Base-by-base conservation (phyloP, 768 basidiomycete genomes). In the Cyclocybe cylindracea region DNA sequence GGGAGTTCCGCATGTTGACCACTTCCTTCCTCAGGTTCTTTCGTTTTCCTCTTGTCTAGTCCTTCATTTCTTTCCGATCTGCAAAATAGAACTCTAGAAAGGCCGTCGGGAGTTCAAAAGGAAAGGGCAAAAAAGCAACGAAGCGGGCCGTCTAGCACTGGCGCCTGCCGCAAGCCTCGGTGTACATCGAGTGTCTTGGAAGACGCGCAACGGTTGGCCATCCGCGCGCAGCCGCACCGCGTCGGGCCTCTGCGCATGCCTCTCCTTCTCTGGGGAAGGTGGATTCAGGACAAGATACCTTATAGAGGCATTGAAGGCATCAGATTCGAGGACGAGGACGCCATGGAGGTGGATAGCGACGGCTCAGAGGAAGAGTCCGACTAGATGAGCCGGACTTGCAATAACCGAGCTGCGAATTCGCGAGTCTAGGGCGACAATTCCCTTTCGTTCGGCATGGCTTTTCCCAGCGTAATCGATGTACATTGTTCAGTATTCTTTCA, bases 161-260 rank as follows among this genome's bases (percentile, higher is more conserved):
- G 87, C 2, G 84, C 87, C 0, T 98, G 94, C 77, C 90, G 0
- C 76, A 81, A 1, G 82, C 93, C 61, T 94, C 1, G 85, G 83
- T 13, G 78, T 97, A 3, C 85, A 91, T 47, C 82, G 87, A 2
- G 88, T 0, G 74, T 72, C 2, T 98, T 98, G 96, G 96, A 90
- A 97, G 78, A 74, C 43, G 83, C n/a, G 80, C 2, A 84, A 84
- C 41, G 93, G 1, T 74, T 91, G 1, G 78, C n/a, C n/a, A n/a
- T n/a, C n/a, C n/a, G n/a, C n/a, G n/a, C n/a, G n/a, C n/a, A n/a
- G n/a, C n/a, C n/a, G n/a, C 0, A 91, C 89, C 10, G 92, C 84
- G 5, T 86, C 87, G 7, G 97, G 95, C 1, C 70, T 98, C 14
- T 94, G 89, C 74, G 96, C 44, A 78, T 98, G n/a, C n/a, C n/a